phyloP scores from a whole-genome alignment of 2,329 filamentous ascomycete species.

The Colletotrichum gloeosporioides region DNA sequence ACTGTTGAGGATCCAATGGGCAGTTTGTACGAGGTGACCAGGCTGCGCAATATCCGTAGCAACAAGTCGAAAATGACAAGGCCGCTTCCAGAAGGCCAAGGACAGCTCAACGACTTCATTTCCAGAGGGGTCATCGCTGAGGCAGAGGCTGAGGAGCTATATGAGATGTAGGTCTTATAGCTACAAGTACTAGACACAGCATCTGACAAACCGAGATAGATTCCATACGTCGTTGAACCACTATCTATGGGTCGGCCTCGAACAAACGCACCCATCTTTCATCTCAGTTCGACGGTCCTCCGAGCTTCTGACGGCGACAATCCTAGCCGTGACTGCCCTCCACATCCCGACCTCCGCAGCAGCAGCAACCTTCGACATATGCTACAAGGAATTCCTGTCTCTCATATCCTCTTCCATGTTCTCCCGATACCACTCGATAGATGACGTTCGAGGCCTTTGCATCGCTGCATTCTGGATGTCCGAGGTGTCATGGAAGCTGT shows the following conservation, averaged over 20 bases:
- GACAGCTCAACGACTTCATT: conserved; percentile 47
- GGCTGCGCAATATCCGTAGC: conserved; percentile 40
- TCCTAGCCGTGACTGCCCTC: conserved; percentile 63
- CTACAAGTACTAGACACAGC: fast-evolving
- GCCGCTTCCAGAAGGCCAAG: background rate
- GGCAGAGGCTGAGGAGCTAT: conserved; percentile 54
- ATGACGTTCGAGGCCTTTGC: conserved; percentile 64
- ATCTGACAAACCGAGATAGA: conserved; percentile 19
- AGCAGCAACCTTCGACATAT: conserved; percentile 55
- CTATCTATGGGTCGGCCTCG: conserved; percentile 57
- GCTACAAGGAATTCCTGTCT: conserved; percentile 62
- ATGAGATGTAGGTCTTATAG: conserved; percentile 34
- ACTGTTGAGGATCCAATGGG: conserved; percentile 53
- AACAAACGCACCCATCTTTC: conserved; percentile 53
- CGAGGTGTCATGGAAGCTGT: conserved; percentile 66
- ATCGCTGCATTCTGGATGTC: conserved; percentile 69
- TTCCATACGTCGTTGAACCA: conserved; percentile 56
- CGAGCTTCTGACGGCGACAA: conserved; percentile 59
- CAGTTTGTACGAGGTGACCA: conserved; percentile 59
- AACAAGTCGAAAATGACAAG: conserved; percentile 12
- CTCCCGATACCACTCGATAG: conserved; percentile 60
- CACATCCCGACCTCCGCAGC: conserved; percentile 60
- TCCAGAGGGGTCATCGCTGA: conserved; percentile 49
- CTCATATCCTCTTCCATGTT: conserved; percentile 64
- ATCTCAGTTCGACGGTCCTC: conserved; percentile 59